Base-by-base conservation (phyloP, 352 stramenopile species). In the Phytophthora niederhauseri region DNA sequence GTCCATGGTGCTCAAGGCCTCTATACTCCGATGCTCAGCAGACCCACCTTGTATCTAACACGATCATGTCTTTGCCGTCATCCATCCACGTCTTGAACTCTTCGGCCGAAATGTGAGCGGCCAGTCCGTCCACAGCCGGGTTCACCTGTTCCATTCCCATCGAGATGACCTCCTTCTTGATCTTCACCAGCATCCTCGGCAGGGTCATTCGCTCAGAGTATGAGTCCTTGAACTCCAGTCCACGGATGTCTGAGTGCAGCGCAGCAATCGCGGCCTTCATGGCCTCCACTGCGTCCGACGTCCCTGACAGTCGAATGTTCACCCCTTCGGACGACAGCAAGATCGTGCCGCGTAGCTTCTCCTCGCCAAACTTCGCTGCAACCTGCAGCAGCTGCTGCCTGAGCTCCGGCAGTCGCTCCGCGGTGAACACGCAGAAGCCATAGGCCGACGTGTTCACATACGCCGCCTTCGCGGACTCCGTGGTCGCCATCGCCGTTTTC, bases 101-200 rank as follows among this genome's bases (percentile, higher is more conserved):
- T 57, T 90, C 67, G 3, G 82, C 68, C 1, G 79, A 81, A 34
- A 93, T 74, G 48, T 93, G 84, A 6, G 68, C 53, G n/a, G 84
- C 81, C 22, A 88, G 66, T 30, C 81, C 81, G n/a, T 87, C 59
- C 14, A 73, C 57, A 0, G 83, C 81, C 1, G 82, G 82, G 20
- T 85, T 73, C 1, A 89, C 73, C 4, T 76, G 56, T 12, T 60
- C 30, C 49, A 85, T 65, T 12, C 84, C 82, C 84, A 93, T 93
- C 3, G 84, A 89, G 31, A 93, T 93, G 31, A 93, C 83, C 58
- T 93, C 81, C 43, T 80, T 90, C 68, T 93, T 93, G 57, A 93
- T 77, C 64, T 86, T 89, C 43, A 93, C 80, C 3, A 93, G 70
- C 70, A 93, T 81, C n/a, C 79, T 85, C 17, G 80, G 82, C 54